Evolutionary conservation across 768 basidiomycete species (phyloP), one percentile per base, ranked within the genome.

Genomic region (Pholiota microspora): DNA sequence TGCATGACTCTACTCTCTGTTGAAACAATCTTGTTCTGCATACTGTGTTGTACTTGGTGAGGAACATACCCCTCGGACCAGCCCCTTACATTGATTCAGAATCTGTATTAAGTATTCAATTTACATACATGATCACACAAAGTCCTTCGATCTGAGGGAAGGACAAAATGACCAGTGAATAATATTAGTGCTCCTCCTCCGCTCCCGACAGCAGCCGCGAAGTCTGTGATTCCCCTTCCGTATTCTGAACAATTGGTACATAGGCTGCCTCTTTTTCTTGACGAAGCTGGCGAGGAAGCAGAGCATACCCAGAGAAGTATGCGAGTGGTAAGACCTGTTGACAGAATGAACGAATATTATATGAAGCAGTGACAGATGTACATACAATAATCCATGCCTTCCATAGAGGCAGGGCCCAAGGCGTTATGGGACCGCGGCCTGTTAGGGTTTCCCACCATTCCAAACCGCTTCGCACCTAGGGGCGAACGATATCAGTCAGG

Each of bases 351-450:
- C 44, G 45, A 29, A 13, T 10, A 23, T 16, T 28, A 42, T 27
- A 18, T 49, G 23, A n/a, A 13, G 16, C 4, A 9, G 49, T n/a
- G 52, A 54, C 27, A 29, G 28, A 58, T 9, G 7, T n/a, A 67
- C 79, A 56, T 67, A 80, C 80, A 42, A 76, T 59, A 24, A 70
- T 71, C 80, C 79, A 82, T 8, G 68, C 67, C 2, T 71, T 70
- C 75, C 80, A 81, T 10, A 77, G 56, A 23, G 69, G 68, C 56
- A 70, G 69, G 48, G 67, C 72, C 74, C 72, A 75, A 29, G 58
- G 62, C 8, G 73, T 65, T 23, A 74, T 64, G 23, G 71, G 67
- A 6, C 63, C 62, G 21, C 71, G 72, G 3, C 72, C 71, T 5
- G 74, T 73, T 50, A 67, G 64, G 31, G 56, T 59, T 47, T 72